Evolutionary conservation across 345 rosid genomes (phyloP).

Genomic region (Salix viminalis): DNA sequence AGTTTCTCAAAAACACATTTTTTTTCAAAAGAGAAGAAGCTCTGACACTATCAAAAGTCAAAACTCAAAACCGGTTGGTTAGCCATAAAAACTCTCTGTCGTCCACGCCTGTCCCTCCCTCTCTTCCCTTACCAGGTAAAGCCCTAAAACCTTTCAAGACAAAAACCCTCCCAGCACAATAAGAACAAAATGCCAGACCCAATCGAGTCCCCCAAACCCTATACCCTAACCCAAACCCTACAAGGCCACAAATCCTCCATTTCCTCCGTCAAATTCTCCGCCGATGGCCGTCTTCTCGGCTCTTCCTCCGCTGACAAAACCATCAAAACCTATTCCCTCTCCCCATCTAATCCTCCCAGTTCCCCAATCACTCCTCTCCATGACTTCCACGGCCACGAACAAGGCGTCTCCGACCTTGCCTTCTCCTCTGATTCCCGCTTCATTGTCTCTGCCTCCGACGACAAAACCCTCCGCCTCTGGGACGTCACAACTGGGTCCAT

Average conservation of each 20-base stretch:
- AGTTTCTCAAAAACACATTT: no score
- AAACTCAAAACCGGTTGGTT: no score
- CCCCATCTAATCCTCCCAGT: slow-evolving; percentile 31
- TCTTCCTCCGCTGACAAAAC: slow-evolving; percentile 88
- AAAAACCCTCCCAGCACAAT: neutral
- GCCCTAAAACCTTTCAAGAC: neutral
- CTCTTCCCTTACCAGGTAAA: neutral
- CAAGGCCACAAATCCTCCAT: slow-evolving; percentile 59
- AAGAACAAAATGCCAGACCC: slow-evolving; percentile 8
- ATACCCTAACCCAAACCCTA: slow-evolving; percentile 71
- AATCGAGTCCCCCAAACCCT: slow-evolving; percentile 50
- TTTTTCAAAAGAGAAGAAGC: no score
- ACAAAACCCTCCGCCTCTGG: slow-evolving; percentile 89
- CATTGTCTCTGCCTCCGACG: slow-evolving; percentile 92
- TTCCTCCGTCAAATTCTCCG: slow-evolving; percentile 83
- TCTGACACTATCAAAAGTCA: no score
- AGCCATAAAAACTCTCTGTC: no score
- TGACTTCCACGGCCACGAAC: slow-evolving; percentile 64
- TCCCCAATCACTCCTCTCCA: slow-evolving; percentile 41
- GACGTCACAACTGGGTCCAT: slow-evolving; percentile 66
- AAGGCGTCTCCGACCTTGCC: slow-evolving; percentile 81
- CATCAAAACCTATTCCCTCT: slow-evolving; percentile 57
- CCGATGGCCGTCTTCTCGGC: slow-evolving; percentile 81
- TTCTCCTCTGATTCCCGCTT: slow-evolving; percentile 83
- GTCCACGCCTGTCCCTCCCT: neutral